Evolutionary conservation across 495 filamentous ascomycete species (phyloP), one percentile per base, ranked within the genome.

Genomic region (Podospora pseudopauciseta): DNA sequence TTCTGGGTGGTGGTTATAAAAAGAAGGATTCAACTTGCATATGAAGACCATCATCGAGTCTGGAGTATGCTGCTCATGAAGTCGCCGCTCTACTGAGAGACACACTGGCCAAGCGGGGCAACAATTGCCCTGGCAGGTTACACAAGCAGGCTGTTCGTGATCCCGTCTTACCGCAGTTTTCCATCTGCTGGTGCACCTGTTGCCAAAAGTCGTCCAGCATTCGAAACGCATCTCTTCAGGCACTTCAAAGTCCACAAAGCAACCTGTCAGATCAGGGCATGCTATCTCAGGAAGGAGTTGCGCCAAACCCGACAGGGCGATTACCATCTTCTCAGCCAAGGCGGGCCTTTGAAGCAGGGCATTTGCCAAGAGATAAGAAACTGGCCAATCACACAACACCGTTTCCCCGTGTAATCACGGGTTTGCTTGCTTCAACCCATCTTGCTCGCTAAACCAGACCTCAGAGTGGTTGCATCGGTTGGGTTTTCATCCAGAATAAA

Each of bases 351-450:
- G 39, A 49, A 49, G 39, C 15, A 16, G n/a, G 55, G 15, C 55
- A 5, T 58, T 58, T 19, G 55, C 55, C n/a, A 58, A 49, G 39
- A 58, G 55, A 58, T 58, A 58, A 58, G 55, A 58, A 58, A 58
- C n/a, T 58, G n/a, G n/a, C 55, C 23, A 26, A 26, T 20, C 55
- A 26, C 55, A 58, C 55, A 19, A 58, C 39, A 49, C 39, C 0
- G 15, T 49, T 49, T 49, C 39, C 15, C 39, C 13, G 39, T 49
- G 39, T 49, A 49, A 49, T 49, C 39, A 49, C 39, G 6, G 15
- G 39, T 2, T 11, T 49, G 39, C 5, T 49, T 49, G 39, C 39
- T 49, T 18, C 39, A 49, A 49, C 39, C 15, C 39, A 16, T 49
- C 39, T 49, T 49, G 39, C 15, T 49, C 39, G 39, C 39, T 49